Evolutionary conservation across 148 eudicot species (phyloP).

Genomic region (Rhododendron molle): DNA sequence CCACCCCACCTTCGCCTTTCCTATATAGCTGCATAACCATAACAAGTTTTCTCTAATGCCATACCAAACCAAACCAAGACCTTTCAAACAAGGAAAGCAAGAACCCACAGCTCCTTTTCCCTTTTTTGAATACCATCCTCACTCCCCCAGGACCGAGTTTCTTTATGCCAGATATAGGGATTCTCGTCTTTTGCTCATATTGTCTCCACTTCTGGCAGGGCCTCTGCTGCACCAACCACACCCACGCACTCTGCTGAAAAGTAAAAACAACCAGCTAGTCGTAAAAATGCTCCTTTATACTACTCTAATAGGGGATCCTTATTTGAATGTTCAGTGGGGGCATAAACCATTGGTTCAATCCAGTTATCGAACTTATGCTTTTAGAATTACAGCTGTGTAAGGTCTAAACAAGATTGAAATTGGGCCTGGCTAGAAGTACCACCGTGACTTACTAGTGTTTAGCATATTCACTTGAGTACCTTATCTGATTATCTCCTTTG

Average conservation of each 20-base stretch:
- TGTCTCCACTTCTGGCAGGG: neutral
- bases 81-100: neutral
- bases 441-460: neutral
- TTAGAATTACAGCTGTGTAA: neutral
- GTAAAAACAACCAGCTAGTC: neutral
- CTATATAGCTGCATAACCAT: neutral
- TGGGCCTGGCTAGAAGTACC: neutral
- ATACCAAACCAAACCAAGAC: neutral
- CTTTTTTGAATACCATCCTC: neutral
- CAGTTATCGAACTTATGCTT: neutral
- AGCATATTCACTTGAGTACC: neutral
- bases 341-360: neutral
- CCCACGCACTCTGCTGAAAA: neutral
- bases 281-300: neutral
- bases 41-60: neutral
- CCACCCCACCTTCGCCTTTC: neutral
- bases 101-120: neutral
- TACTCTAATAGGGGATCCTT: neutral
- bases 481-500: neutral
- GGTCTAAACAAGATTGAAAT: neutral
- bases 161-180: neutral
- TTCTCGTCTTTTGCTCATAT: neutral
- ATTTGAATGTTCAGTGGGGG: neutral
- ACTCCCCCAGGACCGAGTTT: neutral
- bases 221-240: neutral